These are phyloP conservation scores for Phytophthora pseudosyringae DNA, from an alignment of 352 stramenopile genomes.

Conservation along the genomic window DNA sequence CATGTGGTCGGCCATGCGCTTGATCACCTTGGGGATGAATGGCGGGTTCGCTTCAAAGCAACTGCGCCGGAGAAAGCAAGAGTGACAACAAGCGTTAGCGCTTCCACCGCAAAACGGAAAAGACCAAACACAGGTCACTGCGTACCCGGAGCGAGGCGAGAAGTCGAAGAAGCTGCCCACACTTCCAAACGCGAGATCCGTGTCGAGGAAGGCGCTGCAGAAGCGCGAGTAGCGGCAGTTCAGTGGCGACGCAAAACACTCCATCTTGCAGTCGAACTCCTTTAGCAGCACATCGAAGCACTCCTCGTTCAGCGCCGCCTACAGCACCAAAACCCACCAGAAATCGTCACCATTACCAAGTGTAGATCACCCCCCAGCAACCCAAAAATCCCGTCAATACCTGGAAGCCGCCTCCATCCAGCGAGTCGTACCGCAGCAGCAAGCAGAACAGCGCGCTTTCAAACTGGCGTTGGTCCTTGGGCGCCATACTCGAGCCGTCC, in stretches of 20 bases:
- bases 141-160: constrained; percentile 74
- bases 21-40: constrained; percentile 94
- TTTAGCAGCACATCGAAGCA: constrained; percentile 92
- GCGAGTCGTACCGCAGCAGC: constrained; percentile 92
- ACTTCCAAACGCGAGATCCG: constrained; percentile 90
- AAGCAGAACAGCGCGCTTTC: constrained; percentile 87
- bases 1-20: constrained; percentile 91
- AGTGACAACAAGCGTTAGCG: not conserved
- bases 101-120: not conserved
- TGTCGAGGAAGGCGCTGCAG: constrained; percentile 91
- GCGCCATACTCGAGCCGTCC: constrained; percentile 23
- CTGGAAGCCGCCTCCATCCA: constrained; percentile 94
- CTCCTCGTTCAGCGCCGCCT: constrained; percentile 88
- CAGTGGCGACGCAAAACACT: constrained; percentile 95
- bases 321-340: constrained; percentile 5
- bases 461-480: constrained; percentile 53
- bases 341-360: not conserved
- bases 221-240: constrained; percentile 93
- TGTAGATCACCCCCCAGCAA: too few relatives aligned
- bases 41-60: constrained; percentile 96
- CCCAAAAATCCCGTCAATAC: constrained; percentile 21
- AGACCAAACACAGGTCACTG: not conserved
- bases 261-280: constrained; percentile 93
- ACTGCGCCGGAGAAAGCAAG: constrained; percentile 22
- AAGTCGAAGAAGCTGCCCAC: constrained; percentile 95